phyloP scores from a whole-genome alignment of 2,329 filamentous ascomycete species.

The Malbranchea cinnamomea region DNA sequence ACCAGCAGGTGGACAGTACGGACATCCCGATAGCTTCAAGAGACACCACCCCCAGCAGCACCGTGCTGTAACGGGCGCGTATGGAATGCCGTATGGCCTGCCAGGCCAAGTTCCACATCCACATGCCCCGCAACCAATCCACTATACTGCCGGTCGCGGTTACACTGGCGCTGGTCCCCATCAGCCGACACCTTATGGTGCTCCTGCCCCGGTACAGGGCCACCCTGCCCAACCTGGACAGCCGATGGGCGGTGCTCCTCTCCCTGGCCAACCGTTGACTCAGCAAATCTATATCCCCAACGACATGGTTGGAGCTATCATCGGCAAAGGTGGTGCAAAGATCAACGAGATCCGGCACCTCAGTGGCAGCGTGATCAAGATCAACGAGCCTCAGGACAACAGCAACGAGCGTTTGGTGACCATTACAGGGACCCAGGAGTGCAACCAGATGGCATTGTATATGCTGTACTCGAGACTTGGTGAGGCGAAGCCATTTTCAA shows the following conservation, averaged over 20 bases:
- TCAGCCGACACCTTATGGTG: constrained; percentile 54
- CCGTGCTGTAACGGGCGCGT: constrained; percentile 60
- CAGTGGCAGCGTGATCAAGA: constrained; percentile 97
- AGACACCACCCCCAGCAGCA: constrained; percentile 60
- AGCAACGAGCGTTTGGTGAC: constrained; percentile 97
- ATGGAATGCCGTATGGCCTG: constrained; percentile 54
- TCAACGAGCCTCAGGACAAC: constrained; percentile 98
- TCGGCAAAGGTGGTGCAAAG: constrained; percentile 95
- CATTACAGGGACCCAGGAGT: constrained; percentile 93
- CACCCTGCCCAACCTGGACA: constrained; percentile 53
- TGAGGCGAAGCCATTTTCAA: too few relatives aligned
- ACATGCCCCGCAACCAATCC: constrained; percentile 53
- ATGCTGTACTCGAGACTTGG: constrained; percentile 97
- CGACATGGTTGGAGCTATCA: constrained; percentile 98
- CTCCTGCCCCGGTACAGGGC: constrained; percentile 42
- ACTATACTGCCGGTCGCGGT: constrained; percentile 59
- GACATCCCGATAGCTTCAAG: constrained; percentile 70
- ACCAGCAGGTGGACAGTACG: constrained; percentile 81
- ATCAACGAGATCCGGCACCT: constrained; percentile 98
- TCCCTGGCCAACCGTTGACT: constrained; percentile 73
- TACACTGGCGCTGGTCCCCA: constrained; percentile 72
- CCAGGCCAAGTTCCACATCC: constrained; percentile 46
- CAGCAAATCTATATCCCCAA: constrained; percentile 99
- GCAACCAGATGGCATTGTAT: constrained; percentile 99
- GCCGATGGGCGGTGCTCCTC: constrained; percentile 57